Evolutionary conservation across 2,329 filamentous ascomycete genomes (phyloP), one percentile per base, ranked within the genome.

Genomic region (Thermoascus crustaceus): DNA sequence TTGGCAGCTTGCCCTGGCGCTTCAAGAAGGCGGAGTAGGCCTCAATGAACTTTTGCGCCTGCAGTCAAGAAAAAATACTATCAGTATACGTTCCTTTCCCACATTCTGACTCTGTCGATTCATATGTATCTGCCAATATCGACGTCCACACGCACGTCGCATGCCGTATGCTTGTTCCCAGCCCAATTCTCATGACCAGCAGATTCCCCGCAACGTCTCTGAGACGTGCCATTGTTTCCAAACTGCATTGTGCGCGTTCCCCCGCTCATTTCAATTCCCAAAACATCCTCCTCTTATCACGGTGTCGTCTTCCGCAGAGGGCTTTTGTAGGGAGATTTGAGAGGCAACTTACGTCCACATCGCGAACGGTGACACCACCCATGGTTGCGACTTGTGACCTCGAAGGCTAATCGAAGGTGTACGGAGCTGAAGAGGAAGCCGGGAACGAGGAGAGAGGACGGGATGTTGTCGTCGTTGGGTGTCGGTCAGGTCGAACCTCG

Each of bases 21-120:
- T 81, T 81, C 69, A 81, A 63, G 71, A 81, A 81, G 48, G 73
- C 75, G 55, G 77, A 75, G 66, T 80, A 81, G 57, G 74, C 72
- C 51, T 64, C 62, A 61, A 81, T 79, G 72, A 81, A 81, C 67
- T 80, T 79, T 64, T 78, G 74, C 58, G 76, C 75, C 72, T 75
- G 50, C 56, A 46, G 8, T 35, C 23, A 22, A 42, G 40, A 35
- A 43, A 47, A 42, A 44, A 48, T 44, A 31, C 36, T 30, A 45
- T 50, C 32, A 50, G 45, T 37, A 40, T 39, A 39, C 40, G 38
- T 43, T 45, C 34, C 44, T 48, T 40, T 41, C 30, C 27, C 37
- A 35, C 19, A 40, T 38, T 19, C 20, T 9, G 22, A 11, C 14
- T 2, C 9, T 10, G 5, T 29, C 7, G 16, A 17, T 17, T 29